These are phyloP conservation scores for Nannochloris sp. DNA, from an alignment of 139 green algal species.

Conservation along the genomic window DNA sequence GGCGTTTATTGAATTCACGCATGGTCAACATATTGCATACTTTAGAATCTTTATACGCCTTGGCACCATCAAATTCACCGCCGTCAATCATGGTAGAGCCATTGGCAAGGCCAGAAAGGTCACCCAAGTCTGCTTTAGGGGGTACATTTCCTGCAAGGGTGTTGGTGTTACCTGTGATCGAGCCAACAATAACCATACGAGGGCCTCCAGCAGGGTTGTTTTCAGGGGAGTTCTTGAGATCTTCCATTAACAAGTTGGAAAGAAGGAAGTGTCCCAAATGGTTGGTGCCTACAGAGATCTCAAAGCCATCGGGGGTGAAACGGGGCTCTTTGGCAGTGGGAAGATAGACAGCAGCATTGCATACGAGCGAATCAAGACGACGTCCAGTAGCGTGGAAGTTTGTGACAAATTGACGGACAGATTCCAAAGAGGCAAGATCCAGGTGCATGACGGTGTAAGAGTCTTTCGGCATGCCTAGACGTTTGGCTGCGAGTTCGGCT, in stretches of 20 bases:
- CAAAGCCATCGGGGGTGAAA: conserved; percentile 84
- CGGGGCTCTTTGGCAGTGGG: conserved; percentile 78
- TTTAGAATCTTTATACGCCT: conserved; percentile 98
- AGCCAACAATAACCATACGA: conserved; percentile 84
- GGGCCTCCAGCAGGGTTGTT: conserved; percentile 30
- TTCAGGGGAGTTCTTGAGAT: conserved; percentile 63
- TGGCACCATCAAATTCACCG: conserved; percentile 82
- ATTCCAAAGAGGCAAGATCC: conserved; percentile 75
- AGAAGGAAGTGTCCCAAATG: conserved; percentile 94
- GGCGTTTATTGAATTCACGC: conserved; percentile 77
- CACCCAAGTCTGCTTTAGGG: conserved; percentile 84
- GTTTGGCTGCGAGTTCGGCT: conserved; percentile 35
- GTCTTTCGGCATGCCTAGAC: conserved; percentile 25
- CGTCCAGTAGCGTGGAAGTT: conserved; percentile 54
- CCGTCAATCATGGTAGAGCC: conserved; percentile 79
- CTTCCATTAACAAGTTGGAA: conserved; percentile 71
- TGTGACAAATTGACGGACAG: conserved; percentile 73
- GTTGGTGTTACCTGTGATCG: conserved; percentile 96
- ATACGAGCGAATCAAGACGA: conserved; percentile 75
- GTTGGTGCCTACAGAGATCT: conserved; percentile 76
- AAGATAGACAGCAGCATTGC: conserved; percentile 90
- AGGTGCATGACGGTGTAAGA: conserved; percentile 48
- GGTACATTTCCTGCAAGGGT: conserved; percentile 88
- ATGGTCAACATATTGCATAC: conserved; percentile 97
- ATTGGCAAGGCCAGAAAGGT: conserved; percentile 66